Base-by-base conservation (phyloP, 495 filamentous ascomycete species). In the Cryomyces minteri region DNA sequence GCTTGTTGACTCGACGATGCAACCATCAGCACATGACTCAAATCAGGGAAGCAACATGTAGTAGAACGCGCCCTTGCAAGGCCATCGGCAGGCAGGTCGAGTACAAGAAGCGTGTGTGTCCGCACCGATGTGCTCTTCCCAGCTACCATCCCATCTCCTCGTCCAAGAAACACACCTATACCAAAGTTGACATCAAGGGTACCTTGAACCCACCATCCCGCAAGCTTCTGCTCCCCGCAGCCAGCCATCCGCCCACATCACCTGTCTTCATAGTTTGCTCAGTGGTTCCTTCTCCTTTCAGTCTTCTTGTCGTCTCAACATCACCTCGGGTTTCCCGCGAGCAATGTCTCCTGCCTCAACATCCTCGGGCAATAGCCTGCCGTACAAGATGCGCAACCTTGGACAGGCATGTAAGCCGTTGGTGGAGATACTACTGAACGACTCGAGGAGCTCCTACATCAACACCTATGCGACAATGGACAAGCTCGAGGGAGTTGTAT, bases 391-490 rank as follows among this genome's bases (percentile, higher is more conserved):
- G 31, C 42, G 50, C 7, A 49, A 47, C 41, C 40, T 51, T 14
- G 47, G 49, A 31, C 36, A 46, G 37, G 38, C 32, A 6, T 43
- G 37, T 11, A 40, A 49, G 34, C 49, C 50, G 1, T 51, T 45
- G 3, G 47, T 55, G 46, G 51, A 51, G 49, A 10, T 45, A 12
- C n/a, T 36, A 6, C 54, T 67, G 45, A 49, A 60, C 28, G 54
- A 54, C 43, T 44, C 52, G n/a, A 48, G 55, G 18, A n/a, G 39
- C 39, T 31, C 50, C 28, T 65, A 64, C 29, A 60, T 68, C 44
- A 67, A 53, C 25, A 65, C 68, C 11, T 80, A 73, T 54, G 77
- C 72, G 6, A 78, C 76, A 1, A 62, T 70, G 44, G 77, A 82
- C 49, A 58, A 60, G 30, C 73, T 82, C 41, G 60, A 73, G 43